These are phyloP conservation scores for Aspergillus tanneri DNA, from an alignment of 2,329 filamentous ascomycete genomes.

Conservation along the genomic window DNA sequence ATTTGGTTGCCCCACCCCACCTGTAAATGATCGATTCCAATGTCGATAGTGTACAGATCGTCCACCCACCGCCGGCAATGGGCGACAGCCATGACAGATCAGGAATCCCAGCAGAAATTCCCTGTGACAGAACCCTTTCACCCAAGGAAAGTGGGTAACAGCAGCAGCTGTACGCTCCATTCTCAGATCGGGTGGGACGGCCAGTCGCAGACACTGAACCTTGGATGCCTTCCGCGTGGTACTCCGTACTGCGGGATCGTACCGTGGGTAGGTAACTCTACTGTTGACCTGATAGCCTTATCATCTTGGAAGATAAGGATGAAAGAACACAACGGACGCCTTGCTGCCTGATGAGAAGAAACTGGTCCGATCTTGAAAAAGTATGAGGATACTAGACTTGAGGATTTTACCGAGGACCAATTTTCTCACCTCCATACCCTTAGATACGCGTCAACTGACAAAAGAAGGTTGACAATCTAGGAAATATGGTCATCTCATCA, in stretches of 20 bases:
- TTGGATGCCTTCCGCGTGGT: slow-evolving; percentile 23
- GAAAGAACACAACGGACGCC: too few relatives aligned
- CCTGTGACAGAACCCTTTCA: background rate
- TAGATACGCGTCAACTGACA: too few relatives aligned
- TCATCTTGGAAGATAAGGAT: background rate
- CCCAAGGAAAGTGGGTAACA: background rate
- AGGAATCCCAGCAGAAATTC: background rate
- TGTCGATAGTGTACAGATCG: slow-evolving; percentile 17
- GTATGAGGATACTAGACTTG: background rate
- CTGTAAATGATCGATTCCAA: slow-evolving; percentile 7
- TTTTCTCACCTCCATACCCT: background rate
- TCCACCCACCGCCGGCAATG: slow-evolving; percentile 6
- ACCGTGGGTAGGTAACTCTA: slow-evolving; percentile 7
- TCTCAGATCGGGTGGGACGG: background rate
- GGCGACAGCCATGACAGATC: background rate
- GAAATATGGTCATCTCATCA: too few relatives aligned
- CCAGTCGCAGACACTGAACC: slow-evolving; percentile 16
- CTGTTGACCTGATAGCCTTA: background rate
- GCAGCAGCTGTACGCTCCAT: background rate
- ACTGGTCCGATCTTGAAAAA: background rate
- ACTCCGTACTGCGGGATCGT: slow-evolving; percentile 14
- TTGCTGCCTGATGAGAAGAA: too few relatives aligned
- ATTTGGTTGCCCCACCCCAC: slow-evolving; percentile 5
- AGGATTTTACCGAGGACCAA: background rate
- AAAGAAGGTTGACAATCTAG: too few relatives aligned